Base-by-base conservation (phyloP, 192 early-diverging fungal species). In the Coemansia brasiliensis region DNA sequence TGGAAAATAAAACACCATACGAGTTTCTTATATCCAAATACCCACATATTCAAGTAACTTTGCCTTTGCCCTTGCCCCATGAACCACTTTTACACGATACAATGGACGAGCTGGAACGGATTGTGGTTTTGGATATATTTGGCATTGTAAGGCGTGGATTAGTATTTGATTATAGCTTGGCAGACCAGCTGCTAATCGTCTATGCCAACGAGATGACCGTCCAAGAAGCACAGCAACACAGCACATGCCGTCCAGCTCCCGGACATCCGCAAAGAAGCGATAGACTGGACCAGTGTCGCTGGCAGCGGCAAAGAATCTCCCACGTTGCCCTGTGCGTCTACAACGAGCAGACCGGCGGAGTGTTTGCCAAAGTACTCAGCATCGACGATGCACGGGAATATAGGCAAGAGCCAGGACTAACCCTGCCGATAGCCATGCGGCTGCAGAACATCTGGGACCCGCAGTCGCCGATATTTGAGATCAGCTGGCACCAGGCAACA, bases 261-360 rank as follows among this genome's bases (percentile, higher is more conserved):
- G 3, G 32, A 35, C 6, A 35, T 1, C 32, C 32, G 32, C 32
- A 35, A 1, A 5, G 32, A 35, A 7, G 32, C 32, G 32, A 35
- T 7, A 2, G 32, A 10, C 1, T 35, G 32, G 32, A 5, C 10
- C 32, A 35, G 32, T 35, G 2, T n/a, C n/a, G n/a, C 6, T 35
- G 32, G 32, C 32, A 35, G 32, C 32, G 6, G 7, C 32, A 35
- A 7, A 35, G 6, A 7, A 24, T 72, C 3, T 22, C 35, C 43
- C 61, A 49, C 0, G 45, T 72, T 7, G 56, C 62, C 10, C 48
- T 72, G n/a, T 72, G 70, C 27, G 63, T 72, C 0, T 11, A 26
- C 5, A 58, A 72, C 29, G 29, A 39, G 17, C 16, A 6, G 4
- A 54, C 70, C 3, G 70, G 70, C 25, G 70, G 70, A 0, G 17